Conservation (phyloP, 192 early-diverging fungal species). For the Phycomyces blakesleeanus region DNA sequence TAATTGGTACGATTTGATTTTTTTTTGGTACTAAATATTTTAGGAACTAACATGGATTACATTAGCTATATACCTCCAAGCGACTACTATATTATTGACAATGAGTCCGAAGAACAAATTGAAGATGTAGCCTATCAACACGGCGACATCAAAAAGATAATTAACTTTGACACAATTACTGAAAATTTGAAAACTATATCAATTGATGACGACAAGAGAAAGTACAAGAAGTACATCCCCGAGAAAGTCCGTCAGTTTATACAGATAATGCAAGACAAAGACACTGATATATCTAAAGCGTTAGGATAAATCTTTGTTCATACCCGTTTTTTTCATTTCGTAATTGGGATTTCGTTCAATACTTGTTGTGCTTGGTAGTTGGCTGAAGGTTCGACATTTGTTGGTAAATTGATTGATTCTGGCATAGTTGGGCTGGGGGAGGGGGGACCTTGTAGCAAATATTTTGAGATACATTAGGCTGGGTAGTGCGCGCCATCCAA, state of each 20-base stretch:
- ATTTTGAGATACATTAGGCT: no score
- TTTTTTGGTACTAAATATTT: background rate
- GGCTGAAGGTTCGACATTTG: no score
- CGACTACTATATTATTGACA: slow-evolving; percentile 3
- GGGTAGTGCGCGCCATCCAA: no score
- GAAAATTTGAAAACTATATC: slow-evolving; percentile 6
- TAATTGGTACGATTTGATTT: background rate
- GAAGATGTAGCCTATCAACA: slow-evolving; percentile 5
- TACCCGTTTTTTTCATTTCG: no score
- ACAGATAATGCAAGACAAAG: slow-evolving; percentile 12
- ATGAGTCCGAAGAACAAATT: background rate
- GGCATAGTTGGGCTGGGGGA: no score
- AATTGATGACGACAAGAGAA: slow-evolving; percentile 9
- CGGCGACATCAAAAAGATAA: slow-evolving; percentile 10
- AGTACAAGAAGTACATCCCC: slow-evolving; percentile 10
- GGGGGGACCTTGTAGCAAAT: no score
- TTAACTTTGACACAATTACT: slow-evolving; percentile 7
- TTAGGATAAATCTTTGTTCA: background rate
- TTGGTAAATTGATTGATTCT: no score
- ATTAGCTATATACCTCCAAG: slow-evolving; percentile 8
- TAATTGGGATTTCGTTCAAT: no score
- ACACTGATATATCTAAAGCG: slow-evolving; percentile 8
- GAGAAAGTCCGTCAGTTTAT: slow-evolving; percentile 5
- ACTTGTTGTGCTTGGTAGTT: no score
- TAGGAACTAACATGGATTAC: slow-evolving; percentile 1